These are phyloP conservation scores for Hexamita inflata DNA, from an alignment of 208 protist genomes.

Conservation along the genomic window DNA sequence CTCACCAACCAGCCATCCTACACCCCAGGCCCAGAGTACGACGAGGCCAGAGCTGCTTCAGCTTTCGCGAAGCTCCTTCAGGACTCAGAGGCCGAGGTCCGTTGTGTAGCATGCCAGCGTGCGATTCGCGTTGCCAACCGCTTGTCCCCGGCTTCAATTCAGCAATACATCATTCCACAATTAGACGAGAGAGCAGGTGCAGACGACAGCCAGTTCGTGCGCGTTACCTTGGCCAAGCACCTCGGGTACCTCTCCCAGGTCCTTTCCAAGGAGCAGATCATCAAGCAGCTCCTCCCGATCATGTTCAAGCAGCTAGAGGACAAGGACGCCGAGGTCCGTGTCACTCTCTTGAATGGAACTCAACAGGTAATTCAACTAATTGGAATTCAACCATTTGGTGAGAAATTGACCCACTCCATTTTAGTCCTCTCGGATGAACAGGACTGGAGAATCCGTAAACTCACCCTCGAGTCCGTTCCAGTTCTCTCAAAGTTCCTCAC, in stretches of 20 bases:
- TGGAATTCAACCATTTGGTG: background rate
- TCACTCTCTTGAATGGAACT: background rate
- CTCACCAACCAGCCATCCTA: background rate
- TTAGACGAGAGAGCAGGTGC: background rate
- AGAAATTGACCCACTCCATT: background rate
- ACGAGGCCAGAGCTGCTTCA: background rate
- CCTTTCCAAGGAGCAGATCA: background rate
- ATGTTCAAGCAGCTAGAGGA: constrained; percentile 11
- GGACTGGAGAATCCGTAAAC: constrained; percentile 7
- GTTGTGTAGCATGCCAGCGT: constrained; percentile 11
- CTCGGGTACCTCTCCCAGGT: background rate
- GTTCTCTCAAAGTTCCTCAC: background rate
- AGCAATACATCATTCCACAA: background rate
- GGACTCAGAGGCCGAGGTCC: background rate
- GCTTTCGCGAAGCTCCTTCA: background rate
- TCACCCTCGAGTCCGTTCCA: background rate
- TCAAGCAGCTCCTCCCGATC: background rate
- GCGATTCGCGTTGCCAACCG: constrained; percentile 11
- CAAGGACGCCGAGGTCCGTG: constrained; percentile 18
- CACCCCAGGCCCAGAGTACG: background rate
- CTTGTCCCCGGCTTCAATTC: background rate
- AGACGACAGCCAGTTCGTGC: constrained; percentile 1
- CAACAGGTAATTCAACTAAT: background rate
- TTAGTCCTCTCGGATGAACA: background rate
- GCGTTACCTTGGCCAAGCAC: background rate